Evolutionary conservation across 208 protist genomes (phyloP), one percentile per base, ranked within the genome.

Genomic region (Leptomonas pyrrhocoris): DNA sequence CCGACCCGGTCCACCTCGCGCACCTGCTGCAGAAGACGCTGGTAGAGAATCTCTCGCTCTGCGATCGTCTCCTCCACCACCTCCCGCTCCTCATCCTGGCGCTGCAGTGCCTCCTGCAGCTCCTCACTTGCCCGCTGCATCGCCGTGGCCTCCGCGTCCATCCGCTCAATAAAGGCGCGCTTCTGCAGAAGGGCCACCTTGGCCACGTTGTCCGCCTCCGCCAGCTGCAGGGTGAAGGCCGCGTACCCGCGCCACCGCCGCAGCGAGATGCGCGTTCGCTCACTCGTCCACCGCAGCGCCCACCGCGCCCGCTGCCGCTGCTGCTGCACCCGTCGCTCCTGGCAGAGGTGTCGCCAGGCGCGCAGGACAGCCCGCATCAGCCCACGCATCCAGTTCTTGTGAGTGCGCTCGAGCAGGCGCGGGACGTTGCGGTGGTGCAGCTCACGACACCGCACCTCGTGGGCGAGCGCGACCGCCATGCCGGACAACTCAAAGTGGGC

Each of bases 1-100:
- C 90, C 87, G 31, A 91, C 80, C 34, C 79, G 74, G 50, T 91
- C 90, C 62, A 91, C 79, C 73, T 92, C 81, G 9, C 84, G 81
- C 36, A 91, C 85, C 1, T 80, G 71, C 42, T 77, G 73, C 7
- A 92, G 73, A 46, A 79, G 70, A 18, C 50, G 51, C 68, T 84
- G 83, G 66, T 89, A 93, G 43, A 66, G 49, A 45, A 72, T 49
- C 68, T 94, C 84, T 19, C 43, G 68, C 46, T 81, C 64, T 9
- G 72, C 65, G 15, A 85, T 80, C 31, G 27, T 38, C 48, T 50
- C 66, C 60, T 87, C 79, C 30, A 85, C 25, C 18, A 5, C 38
- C 48, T 73, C 71, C 21, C 74, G 77, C 48, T 77, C 67, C 23
- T 79, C 62, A 19, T 85, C 77, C 40, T 85, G 83, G 28, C 25